Evolutionary conservation across 106 monocot genomes (phyloP).

Genomic region (Xerophyta viscosa): DNA sequence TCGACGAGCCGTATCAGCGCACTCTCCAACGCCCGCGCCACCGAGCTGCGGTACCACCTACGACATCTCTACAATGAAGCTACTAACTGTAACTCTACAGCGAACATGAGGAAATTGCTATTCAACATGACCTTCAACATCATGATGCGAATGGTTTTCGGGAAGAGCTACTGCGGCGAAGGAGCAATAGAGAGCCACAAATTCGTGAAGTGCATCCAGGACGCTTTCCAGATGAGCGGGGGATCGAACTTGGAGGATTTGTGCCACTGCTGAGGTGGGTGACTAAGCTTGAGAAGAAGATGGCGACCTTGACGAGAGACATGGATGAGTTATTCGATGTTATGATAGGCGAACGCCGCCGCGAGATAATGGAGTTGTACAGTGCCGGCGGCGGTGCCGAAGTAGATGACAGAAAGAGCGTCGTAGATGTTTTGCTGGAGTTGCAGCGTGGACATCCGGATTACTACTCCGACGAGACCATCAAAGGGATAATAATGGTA

Average conservation of each 20-base stretch:
- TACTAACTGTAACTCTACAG: neutral
- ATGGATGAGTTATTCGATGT: conserved; percentile 13
- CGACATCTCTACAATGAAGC: neutral
- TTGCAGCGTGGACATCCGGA: conserved; percentile 25
- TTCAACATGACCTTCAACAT: conserved; percentile 7
- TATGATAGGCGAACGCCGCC: conserved; percentile 9
- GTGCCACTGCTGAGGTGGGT: conserved; percentile 8
- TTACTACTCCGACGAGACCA: conserved; percentile 28
- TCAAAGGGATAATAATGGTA: conserved; percentile 10
- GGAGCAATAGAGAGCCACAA: neutral
- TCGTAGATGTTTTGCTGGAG: conserved; percentile 33
- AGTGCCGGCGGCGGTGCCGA: neutral
- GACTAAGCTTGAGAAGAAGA: conserved; percentile 5
- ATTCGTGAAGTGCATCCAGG: neutral
- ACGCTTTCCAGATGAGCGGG: neutral
- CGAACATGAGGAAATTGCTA: conserved; percentile 3
- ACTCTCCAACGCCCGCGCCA: neutral
- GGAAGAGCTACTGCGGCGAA: conserved; percentile 7
- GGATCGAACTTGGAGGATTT: conserved; percentile 7
- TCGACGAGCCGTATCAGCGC: conserved; percentile 6
- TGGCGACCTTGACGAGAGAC: neutral
- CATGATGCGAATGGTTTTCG: conserved; percentile 4
- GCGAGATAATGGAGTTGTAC: no score
- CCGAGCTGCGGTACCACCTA: conserved; percentile 1
- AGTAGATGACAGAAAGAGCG: conserved; percentile 8